phyloP scores from a whole-genome alignment of 2,329 filamentous ascomycete genomes.

The Colletotrichum camelliae region DNA sequence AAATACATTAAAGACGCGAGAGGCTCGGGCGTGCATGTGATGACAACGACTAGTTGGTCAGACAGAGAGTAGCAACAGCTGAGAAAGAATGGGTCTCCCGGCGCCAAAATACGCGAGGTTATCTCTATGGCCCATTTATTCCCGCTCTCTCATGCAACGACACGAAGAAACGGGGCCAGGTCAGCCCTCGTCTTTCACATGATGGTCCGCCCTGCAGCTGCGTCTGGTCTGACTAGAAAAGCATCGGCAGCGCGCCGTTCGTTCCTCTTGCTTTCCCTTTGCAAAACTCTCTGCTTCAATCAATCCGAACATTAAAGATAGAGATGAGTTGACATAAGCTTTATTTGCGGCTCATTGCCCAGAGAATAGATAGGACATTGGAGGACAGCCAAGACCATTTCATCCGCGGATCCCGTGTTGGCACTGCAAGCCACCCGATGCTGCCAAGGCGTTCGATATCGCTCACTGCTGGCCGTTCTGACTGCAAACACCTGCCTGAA shows the following conservation, averaged over 20 bases:
- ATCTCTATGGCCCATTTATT: neutral
- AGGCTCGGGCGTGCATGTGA: neutral
- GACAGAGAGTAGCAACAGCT: neutral
- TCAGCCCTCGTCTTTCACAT: neutral
- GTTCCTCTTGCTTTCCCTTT: neutral
- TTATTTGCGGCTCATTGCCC: neutral
- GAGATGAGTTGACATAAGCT: neutral
- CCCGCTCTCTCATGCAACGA: neutral
- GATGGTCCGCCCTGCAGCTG: neutral
- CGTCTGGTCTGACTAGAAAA: neutral
- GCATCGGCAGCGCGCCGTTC: neutral
- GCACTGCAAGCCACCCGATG: constrained; percentile 19
- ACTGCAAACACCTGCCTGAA: neutral
- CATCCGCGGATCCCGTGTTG: constrained; percentile 4
- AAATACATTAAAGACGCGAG: neutral
- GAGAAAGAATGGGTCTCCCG: neutral
- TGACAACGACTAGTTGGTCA: neutral
- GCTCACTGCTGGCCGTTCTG: neutral
- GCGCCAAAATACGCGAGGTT: neutral
- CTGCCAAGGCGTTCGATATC: constrained; percentile 4
- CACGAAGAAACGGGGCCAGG: neutral
- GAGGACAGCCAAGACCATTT: neutral
- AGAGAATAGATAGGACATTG: neutral
- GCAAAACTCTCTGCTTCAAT: neutral
- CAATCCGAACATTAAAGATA: neutral